Conservation (phyloP, 2,329 filamentous ascomycete species). For the Trichoderma brevicompactum region DNA sequence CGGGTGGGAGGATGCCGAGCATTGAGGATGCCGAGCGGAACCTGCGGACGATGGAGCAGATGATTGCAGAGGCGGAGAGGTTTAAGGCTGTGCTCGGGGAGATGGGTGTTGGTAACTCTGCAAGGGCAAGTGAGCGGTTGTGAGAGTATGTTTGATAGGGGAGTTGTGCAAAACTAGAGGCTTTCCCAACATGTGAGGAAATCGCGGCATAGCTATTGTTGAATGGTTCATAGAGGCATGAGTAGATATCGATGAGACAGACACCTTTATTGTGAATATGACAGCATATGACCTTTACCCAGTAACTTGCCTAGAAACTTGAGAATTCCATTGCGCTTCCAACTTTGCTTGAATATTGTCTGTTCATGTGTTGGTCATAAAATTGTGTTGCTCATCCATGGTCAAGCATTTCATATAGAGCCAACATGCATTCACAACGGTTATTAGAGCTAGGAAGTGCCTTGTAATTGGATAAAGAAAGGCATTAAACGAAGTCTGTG, state of each 20-base stretch:
- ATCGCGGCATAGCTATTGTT: not conserved
- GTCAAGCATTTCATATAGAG: not conserved
- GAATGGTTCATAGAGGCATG: not conserved
- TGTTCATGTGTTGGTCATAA: no score
- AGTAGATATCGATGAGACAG: not conserved
- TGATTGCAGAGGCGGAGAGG: conserved; percentile 75
- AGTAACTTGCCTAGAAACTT: no score
- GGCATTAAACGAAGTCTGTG: not conserved
- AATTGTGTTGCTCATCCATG: not conserved
- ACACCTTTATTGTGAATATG: no score
- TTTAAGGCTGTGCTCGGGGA: conserved; percentile 58
- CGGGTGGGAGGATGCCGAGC: conserved; percentile 64
- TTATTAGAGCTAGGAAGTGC: no score
- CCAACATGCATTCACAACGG: not conserved
- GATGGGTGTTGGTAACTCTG: conserved; percentile 43
- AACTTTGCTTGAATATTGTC: no score
- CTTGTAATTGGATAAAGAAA: not conserved
- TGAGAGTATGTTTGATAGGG: not conserved
- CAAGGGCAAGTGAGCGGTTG: conserved; percentile 8
- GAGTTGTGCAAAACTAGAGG: not conserved
- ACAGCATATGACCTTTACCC: no score
- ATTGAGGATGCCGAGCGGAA: conserved; percentile 73
- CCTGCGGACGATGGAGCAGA: conserved; percentile 72
- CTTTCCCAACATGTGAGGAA: not conserved
- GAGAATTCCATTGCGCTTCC: no score